Evolutionary conservation across 768 basidiomycete genomes (phyloP).

Genomic region (Xerocomellus dryophilus): DNA sequence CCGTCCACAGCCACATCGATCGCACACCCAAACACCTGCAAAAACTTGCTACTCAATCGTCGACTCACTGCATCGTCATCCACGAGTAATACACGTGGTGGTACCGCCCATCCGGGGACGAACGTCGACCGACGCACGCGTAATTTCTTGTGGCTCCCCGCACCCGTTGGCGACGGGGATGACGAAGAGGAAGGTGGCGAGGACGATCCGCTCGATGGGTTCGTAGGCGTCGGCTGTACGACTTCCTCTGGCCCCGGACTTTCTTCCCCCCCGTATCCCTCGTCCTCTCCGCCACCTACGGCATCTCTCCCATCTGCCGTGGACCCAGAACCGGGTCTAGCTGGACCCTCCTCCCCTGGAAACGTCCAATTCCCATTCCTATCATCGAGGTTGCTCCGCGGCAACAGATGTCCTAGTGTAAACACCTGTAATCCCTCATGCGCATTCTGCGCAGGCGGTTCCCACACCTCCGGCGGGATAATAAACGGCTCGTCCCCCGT

Average conservation of each 20-base stretch:
- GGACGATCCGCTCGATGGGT: conserved; percentile 16
- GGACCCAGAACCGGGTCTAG: conserved; percentile 9
- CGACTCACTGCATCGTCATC: conserved; percentile 94
- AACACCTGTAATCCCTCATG: conserved; percentile 78
- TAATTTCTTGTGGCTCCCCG: conserved; percentile 41
- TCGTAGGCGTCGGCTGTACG: conserved; percentile 39
- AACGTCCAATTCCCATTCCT: conserved; percentile 61
- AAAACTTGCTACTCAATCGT: conserved; percentile 84
- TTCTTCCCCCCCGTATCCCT: conserved; percentile 26
- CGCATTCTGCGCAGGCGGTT: conserved; percentile 25
- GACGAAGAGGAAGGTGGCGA: conserved; percentile 17
- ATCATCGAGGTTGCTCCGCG: conserved; percentile 49
- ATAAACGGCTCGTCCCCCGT: conserved; percentile 28
- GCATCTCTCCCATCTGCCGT: conserved; percentile 22
- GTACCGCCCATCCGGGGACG: conserved; percentile 88
- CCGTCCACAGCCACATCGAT: conserved; percentile 95
- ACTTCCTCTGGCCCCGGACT: conserved; percentile 36
- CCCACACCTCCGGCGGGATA: conserved; percentile 27
- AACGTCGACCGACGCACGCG: conserved; percentile 75
- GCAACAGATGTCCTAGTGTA: conserved; percentile 75
- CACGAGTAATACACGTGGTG: conserved; percentile 87
- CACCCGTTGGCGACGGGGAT: conserved; percentile 7
- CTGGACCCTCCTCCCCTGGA: conserved; percentile 32
- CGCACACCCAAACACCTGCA: conserved; percentile 93
- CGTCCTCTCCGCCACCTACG: conserved; percentile 20